These are phyloP conservation scores for Colletotrichum neosansevieriae DNA, from an alignment of 2,329 filamentous ascomycete species.

Conservation along the genomic window DNA sequence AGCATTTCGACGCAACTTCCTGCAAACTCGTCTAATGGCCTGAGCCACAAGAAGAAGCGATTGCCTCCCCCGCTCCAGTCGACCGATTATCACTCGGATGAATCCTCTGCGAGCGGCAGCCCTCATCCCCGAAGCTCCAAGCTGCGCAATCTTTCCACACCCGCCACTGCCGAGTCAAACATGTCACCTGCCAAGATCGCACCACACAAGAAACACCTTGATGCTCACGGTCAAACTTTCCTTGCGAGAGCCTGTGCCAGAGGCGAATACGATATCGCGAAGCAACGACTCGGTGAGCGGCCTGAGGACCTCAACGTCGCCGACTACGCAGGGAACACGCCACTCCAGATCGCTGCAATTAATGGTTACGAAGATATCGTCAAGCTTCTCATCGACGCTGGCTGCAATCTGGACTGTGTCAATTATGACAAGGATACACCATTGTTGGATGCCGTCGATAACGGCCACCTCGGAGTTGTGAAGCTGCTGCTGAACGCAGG, in stretches of 20 bases:
- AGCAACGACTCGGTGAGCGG: slow-evolving; percentile 79
- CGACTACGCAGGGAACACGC: slow-evolving; percentile 97
- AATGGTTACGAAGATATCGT: slow-evolving; percentile 91
- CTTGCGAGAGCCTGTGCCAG: slow-evolving; percentile 91
- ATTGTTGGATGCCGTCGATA: slow-evolving; percentile 95
- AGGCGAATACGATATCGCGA: slow-evolving; percentile 84
- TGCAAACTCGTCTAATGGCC: slow-evolving; percentile 65
- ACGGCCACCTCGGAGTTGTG: slow-evolving; percentile 90
- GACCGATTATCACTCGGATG: slow-evolving; percentile 75
- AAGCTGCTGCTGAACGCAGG: slow-evolving; percentile 85
- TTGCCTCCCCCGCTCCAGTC: slow-evolving; percentile 71
- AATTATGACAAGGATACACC: slow-evolving; percentile 91
- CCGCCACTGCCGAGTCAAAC: slow-evolving; percentile 68
- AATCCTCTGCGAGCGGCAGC: slow-evolving; percentile 72
- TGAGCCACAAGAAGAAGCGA: slow-evolving; percentile 71
- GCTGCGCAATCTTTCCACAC: slow-evolving; percentile 66
- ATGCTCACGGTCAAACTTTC: slow-evolving; percentile 91
- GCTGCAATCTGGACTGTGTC: slow-evolving; percentile 84
- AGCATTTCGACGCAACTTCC: slow-evolving; percentile 74
- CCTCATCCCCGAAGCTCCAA: slow-evolving; percentile 71
- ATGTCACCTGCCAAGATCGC: slow-evolving; percentile 76
- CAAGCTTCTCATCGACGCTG: slow-evolving; percentile 84
- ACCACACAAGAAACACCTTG: slow-evolving; percentile 86
- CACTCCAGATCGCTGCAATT: slow-evolving; percentile 91
- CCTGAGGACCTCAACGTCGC: slow-evolving; percentile 90